Evolutionary conservation across 768 basidiomycete species (phyloP).

Genomic region (Boletus barrowsii): DNA sequence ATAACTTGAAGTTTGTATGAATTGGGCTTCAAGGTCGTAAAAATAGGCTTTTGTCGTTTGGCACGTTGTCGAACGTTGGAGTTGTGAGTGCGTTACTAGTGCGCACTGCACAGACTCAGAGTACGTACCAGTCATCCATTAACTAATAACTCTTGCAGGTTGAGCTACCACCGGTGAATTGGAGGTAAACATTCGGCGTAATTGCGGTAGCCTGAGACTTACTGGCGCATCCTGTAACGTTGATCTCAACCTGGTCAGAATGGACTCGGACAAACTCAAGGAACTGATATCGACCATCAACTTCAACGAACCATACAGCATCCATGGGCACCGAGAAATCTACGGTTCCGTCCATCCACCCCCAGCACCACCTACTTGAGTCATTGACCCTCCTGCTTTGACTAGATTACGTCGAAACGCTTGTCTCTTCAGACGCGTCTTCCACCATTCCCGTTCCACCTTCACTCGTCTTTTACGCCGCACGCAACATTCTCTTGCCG

Average conservation of each 20-base stretch:
- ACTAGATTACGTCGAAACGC: constrained; percentile 10
- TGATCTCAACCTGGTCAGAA: not conserved
- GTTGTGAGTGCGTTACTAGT: too few species aligned
- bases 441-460: constrained; percentile 8
- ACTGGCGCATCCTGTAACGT: too few species aligned
- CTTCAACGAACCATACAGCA: constrained; percentile 15
- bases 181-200: too few species aligned
- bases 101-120: too few species aligned
- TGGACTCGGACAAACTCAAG: constrained; percentile 2
- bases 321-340: constrained; percentile 8
- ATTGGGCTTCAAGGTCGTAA: too few species aligned
- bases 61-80: too few species aligned
- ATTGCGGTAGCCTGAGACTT: too few species aligned
- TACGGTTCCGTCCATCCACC: constrained; percentile 12
- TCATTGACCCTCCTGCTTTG: not conserved
- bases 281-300: constrained; percentile 14
- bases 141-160: too few species aligned
- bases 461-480: constrained; percentile 23
- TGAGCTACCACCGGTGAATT: too few species aligned
- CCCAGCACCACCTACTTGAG: not conserved
- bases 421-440: not conserved
- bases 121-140: too few species aligned
- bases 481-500: constrained; percentile 29
- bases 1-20: too few species aligned
- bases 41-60: too few species aligned